These are phyloP conservation scores for Kwoniella shandongensis DNA, from an alignment of 768 basidiomycete genomes.

Conservation along the genomic window DNA sequence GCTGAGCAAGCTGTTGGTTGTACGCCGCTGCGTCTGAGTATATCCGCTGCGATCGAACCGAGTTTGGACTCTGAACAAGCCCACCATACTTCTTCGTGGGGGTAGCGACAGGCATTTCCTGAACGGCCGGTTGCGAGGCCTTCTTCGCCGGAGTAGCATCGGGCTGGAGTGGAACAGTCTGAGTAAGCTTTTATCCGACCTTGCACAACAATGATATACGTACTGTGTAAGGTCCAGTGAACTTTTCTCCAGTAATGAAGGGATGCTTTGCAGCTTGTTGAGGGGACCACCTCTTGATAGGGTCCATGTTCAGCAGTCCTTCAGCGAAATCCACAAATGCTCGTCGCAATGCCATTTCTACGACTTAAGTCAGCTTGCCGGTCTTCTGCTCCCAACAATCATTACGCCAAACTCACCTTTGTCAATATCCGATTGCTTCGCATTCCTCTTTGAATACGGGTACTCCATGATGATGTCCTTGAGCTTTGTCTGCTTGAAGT, in stretches of 20 bases:
- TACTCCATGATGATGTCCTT: conserved; percentile 96
- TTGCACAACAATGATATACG: conserved; percentile 9
- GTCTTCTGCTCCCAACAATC: not conserved
- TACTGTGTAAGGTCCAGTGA: conserved; percentile 58
- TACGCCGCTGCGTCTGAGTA: conserved; percentile 91
- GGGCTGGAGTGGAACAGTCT: conserved; percentile 12
- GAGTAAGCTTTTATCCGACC: not conserved
- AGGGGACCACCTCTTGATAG: conserved; percentile 93
- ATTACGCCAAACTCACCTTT: conserved; percentile 63
- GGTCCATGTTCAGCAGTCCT: conserved; percentile 89
- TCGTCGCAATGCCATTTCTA: conserved; percentile 88
- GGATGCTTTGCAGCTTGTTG: conserved; percentile 94
- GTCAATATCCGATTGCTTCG: conserved; percentile 75
- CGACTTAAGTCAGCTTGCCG: not conserved
- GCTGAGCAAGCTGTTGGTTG: conserved; percentile 90
- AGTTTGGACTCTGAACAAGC: conserved; percentile 69
- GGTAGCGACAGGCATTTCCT: not conserved
- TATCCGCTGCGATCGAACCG: conserved; percentile 77
- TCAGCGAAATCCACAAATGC: conserved; percentile 98
- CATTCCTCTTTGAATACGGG: conserved; percentile 81
- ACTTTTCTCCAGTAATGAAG: conserved; percentile 97
- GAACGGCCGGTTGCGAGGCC: conserved; percentile 2
- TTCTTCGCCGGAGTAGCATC: conserved; percentile 18
- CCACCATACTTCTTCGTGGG: conserved; percentile 68
- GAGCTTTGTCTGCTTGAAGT: conserved; percentile 89